phyloP scores from a whole-genome alignment of 495 filamentous ascomycete genomes.

The Penicillium cinerascens region DNA sequence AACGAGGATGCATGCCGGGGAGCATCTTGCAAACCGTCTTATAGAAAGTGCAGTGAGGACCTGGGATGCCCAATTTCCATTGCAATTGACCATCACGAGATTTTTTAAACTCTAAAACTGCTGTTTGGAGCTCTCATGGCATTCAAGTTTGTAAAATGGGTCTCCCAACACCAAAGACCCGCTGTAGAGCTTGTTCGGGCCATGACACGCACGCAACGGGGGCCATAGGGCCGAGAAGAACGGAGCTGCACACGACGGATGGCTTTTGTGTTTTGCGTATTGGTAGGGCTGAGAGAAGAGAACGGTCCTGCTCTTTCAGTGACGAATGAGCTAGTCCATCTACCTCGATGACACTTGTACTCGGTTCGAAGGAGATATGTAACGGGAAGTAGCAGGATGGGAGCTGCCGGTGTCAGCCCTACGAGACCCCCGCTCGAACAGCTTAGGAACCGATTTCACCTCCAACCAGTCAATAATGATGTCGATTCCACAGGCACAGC shows the following conservation, averaged over 20 bases:
- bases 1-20: neutral
- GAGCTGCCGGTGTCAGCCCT: no score
- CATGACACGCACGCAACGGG: neutral
- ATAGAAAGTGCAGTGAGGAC: conserved; percentile 1
- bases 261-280: neutral
- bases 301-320: neutral
- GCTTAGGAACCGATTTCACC: neutral
- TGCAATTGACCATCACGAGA: neutral
- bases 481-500: conserved; percentile 38
- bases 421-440: neutral
- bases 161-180: neutral
- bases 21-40: neutral
- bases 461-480: neutral
- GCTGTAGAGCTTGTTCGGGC: neutral
- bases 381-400: no score
- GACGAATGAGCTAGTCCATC: neutral
- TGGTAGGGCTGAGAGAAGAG: neutral
- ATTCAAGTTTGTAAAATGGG: neutral
- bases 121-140: neutral
- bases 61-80: neutral
- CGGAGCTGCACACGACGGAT: neutral
- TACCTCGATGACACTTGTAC: no score
- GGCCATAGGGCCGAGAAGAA: conserved; percentile 6
- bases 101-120: neutral
- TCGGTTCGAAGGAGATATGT: no score